Evolutionary conservation across 108 stramenopile species (phyloP).

Genomic region (Aurantiochytrium sp.): DNA sequence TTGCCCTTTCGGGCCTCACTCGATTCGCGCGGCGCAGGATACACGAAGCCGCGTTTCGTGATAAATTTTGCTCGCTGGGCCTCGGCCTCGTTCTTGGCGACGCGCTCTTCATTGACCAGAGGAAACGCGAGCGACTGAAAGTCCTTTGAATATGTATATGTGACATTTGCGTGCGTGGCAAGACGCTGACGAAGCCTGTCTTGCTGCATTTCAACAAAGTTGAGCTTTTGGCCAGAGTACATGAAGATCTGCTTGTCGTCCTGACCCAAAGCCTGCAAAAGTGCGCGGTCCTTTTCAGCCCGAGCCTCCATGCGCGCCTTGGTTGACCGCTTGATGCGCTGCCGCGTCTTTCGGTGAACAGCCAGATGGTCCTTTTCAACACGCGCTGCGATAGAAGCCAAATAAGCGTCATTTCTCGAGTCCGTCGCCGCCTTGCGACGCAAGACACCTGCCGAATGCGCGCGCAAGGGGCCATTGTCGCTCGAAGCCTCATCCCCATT

Average conservation of each 20-base stretch:
- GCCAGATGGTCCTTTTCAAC: not conserved
- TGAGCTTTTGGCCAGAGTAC: constrained; percentile 18
- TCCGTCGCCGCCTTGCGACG: not conserved
- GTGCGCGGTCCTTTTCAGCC: not conserved
- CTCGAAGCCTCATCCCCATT: no score
- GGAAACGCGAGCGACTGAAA: not conserved
- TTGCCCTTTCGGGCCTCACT: not conserved
- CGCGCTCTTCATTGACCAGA: not conserved
- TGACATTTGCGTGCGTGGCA: not conserved
- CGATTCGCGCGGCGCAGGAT: not conserved
- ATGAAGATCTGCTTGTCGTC: not conserved
- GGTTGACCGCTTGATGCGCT: not conserved
- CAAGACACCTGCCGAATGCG: not conserved
- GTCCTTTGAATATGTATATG: not conserved
- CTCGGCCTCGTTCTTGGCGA: not conserved
- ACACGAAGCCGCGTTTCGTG: not conserved
- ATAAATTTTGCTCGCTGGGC: not conserved
- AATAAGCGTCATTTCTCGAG: not conserved
- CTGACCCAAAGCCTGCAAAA: not conserved
- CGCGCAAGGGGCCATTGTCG: not conserved
- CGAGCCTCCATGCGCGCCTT: not conserved
- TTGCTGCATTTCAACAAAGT: constrained; percentile 12
- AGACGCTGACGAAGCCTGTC: not conserved
- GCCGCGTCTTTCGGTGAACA: not conserved
- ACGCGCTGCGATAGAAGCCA: not conserved